A percentile compares a stretch with the other conserved stretches of the same genome.
Evolutionary conservation across 352 stramenopile species (phyloP).

Genomic region (Pythium aristosporum): DNA sequence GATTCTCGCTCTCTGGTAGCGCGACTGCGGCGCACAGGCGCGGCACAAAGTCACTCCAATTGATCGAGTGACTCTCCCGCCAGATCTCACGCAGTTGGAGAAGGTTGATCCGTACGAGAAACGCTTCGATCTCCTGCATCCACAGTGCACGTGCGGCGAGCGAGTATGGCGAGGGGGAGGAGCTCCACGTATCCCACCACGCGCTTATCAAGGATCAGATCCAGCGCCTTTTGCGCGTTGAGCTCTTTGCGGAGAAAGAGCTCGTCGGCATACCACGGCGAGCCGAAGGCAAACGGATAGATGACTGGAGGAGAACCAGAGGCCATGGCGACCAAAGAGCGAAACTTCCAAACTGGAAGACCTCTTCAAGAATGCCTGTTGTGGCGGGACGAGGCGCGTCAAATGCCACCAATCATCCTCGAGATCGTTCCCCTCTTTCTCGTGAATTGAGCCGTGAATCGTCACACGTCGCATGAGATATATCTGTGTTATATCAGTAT

Average conservation of each 20-base stretch:
- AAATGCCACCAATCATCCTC: background rate
- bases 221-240: conserved; percentile 1
- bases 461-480: conserved; percentile 2
- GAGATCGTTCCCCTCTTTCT: background rate
- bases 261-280: background rate
- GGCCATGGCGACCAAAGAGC: background rate
- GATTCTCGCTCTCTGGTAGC: background rate
- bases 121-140: background rate
- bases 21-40: background rate
- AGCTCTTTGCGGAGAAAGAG: background rate
- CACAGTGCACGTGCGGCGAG: too few species aligned
- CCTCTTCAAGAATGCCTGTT: too few species aligned
- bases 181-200: background rate
- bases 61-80: background rate
- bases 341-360: background rate
- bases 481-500: background rate
- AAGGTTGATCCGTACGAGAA: conserved; percentile 5
- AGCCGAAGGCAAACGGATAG: background rate
- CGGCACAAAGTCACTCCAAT: background rate
- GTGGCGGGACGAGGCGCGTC: too few species aligned
- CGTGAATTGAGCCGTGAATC: background rate
- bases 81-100: background rate
- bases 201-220: background rate
- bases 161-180: too few species aligned
- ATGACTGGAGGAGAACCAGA: background rate